Base-by-base conservation (phyloP, 306 rosid species). In the Vigna unguiculata region DNA sequence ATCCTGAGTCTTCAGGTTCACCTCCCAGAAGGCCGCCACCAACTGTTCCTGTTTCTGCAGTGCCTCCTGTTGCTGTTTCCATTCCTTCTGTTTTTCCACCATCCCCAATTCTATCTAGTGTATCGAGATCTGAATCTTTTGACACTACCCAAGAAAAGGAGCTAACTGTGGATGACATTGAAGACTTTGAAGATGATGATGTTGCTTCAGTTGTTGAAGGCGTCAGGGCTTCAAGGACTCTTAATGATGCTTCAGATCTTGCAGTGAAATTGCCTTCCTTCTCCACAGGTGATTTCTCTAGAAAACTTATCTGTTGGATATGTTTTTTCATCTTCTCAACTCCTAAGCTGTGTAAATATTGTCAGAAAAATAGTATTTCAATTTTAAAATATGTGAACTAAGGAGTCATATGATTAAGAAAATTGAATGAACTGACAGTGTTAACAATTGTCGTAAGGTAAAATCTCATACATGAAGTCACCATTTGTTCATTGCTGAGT, bases 1-100 rank as follows among this genome's bases (percentile, higher is more conserved):
- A 85, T 87, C 75, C 88, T 1, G 97, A 86, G 81, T 74, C 85
- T 79, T 91, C 96, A 19, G 99, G 98, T 71, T 89, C 96, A 52
- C 98, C 99, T 77, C 99, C 99, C 14, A 88, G 84, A 86, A 87
- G 99, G 78, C 87, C 92, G 59, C 98, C 99, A 5, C 99, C 99
- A 8, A 80, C 92, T 65, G 79, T 86, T 64, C 97, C 89, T 70
- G 46, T 85, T 60, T 76, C 85, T 63, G 72, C 86, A 24, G 86
- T 80, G 61, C 66, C 84, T 48, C 87, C 88, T 47, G 65, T 71
- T 8, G 32, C 91, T 53, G 73, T 80, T 77, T 72, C 90, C 70
- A 19, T 91, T 53, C 82, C 89, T 61, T 87, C 86, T 24, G 81
- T 76, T 60, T 83, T 58, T 69, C 87, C 86, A 38, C 34, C 88